Evolutionary conservation across 225 moss, liverwort and hornwort species (phyloP).

Genomic region (Asterella californica): DNA sequence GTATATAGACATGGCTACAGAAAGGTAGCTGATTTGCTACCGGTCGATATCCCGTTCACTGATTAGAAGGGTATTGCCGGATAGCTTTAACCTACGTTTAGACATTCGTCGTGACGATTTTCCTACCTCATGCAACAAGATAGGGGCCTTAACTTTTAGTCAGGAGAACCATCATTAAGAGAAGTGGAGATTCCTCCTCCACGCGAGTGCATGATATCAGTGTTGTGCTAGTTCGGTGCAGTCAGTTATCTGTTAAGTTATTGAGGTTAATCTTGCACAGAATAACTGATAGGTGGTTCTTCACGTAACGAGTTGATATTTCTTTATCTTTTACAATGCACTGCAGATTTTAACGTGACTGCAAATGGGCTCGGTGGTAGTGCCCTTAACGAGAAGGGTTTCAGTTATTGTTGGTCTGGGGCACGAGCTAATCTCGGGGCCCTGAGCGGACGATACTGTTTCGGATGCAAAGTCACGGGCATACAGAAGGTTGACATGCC

Average conservation of each 20-base stretch:
- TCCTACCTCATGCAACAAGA: no score
- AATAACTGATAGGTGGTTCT: background rate
- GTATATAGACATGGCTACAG: background rate
- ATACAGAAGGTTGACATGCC: conserved; percentile 48
- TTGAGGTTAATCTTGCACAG: background rate
- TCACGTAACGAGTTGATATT: background rate
- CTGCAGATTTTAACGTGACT: conserved; percentile 44
- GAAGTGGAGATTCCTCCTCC: no score
- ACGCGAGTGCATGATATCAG: background rate
- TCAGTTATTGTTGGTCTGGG: conserved; percentile 54
- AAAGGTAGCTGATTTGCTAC: no score
- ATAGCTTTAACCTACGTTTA: no score
- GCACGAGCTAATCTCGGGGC: conserved; percentile 47
- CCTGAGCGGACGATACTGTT: conserved; percentile 48
- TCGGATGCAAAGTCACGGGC: conserved; percentile 44
- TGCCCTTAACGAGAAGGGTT: conserved; percentile 42
- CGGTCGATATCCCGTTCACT: no score
- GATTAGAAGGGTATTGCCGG: no score
- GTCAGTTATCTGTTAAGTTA: background rate
- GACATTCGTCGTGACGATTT: no score
- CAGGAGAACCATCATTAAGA: no score
- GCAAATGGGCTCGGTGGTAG: conserved; percentile 40
- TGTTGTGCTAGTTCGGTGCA: background rate
- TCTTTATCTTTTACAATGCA: background rate
- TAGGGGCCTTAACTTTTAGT: no score